Evolutionary conservation across 345 rosid species (phyloP), one percentile per base, ranked within the genome.

Genomic region (Eutrema japonicum): DNA sequence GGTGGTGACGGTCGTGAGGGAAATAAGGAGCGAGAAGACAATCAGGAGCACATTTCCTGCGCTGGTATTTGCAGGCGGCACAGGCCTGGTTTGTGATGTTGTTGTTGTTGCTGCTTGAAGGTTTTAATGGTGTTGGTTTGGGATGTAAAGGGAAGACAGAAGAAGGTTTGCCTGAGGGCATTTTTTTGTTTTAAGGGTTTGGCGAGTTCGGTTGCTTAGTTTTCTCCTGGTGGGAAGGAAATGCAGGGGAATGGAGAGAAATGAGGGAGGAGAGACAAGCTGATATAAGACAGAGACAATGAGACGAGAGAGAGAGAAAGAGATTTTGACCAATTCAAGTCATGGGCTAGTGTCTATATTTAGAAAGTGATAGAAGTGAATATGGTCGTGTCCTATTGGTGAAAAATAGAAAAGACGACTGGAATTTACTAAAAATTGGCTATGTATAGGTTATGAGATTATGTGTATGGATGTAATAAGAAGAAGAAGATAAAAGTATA

Each of bases 11-110:
- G 59, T 88, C 86, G 10, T 87, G 93, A 68, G 98, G 99, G 78
- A 92, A 95, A 76, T 90, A 95, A 67, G 98, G 99, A 26, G 99
- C 98, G 64, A 92, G 92, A 72, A 92, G 80, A 85, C 99, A 95
- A 81, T 92, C 96, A 8, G 97, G 89, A 14, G 86, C 85, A 75
- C 99, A 95, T 77, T 92, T 90, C 56, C 92, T 86, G 1, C 99
- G 94, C 71, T 89, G 98, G 90, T 90, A 90, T 79, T 90, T 92
- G 84, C 99, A 95, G 2, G 99, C 98, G 3, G 99, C 98, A 43
- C 99, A 95, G 5, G 99, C 96, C 33, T 86, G 94, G 75, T 87
- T 82, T 30, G 86, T 84, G 69, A 75, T 78, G 41, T 69, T 83
- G 66, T 63, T 68, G 72, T 57, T 72, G 70, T 10, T 73, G 43